Conservation (phyloP, 768 basidiomycete genomes). For the Auricularia sp. region DNA sequence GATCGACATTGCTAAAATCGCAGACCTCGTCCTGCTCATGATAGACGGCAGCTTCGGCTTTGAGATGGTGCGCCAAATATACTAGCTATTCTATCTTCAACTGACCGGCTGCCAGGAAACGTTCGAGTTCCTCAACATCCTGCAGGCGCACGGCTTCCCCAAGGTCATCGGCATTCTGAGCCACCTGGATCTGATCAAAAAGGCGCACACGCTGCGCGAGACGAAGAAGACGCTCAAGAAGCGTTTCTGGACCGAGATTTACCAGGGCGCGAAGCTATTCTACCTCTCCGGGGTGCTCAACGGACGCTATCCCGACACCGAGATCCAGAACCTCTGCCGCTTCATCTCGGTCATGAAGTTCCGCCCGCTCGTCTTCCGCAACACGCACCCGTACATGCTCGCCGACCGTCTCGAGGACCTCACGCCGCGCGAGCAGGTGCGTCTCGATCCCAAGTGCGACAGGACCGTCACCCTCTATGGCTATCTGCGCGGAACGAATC, state of each 20-base stretch:
- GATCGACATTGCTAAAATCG: slow-evolving; percentile 96
- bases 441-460: slow-evolving; percentile 80
- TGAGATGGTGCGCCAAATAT: slow-evolving; percentile 71
- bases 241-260: slow-evolving; percentile 99
- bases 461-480: slow-evolving; percentile 91
- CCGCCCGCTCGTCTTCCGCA: slow-evolving; percentile 91
- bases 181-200: slow-evolving; percentile 95
- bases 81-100: neutral
- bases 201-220: slow-evolving; percentile 68
- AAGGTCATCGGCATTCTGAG: slow-evolving; percentile 96
- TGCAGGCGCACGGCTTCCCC: slow-evolving; percentile 95
- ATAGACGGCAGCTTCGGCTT: slow-evolving; percentile 97
- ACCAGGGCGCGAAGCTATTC: slow-evolving; percentile 96
- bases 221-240: slow-evolving; percentile 95
- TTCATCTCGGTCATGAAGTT: slow-evolving; percentile 99
- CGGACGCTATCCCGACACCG: slow-evolving; percentile 92
- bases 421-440: slow-evolving; percentile 75
- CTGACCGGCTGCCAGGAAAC: slow-evolving; percentile 57
- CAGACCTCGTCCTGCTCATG: slow-evolving; percentile 93
- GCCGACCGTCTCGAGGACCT: slow-evolving; percentile 93
- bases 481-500: slow-evolving; percentile 84
- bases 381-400: slow-evolving; percentile 88
- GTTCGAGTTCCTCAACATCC: slow-evolving; percentile 95
- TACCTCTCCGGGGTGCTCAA: slow-evolving; percentile 95
- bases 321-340: slow-evolving; percentile 90